Percentiles rank a stretch among this genome's conserved stretches.
Conservation (phyloP, 2,329 filamentous ascomycete genomes). For the Beauveria scarabaeidicola region DNA sequence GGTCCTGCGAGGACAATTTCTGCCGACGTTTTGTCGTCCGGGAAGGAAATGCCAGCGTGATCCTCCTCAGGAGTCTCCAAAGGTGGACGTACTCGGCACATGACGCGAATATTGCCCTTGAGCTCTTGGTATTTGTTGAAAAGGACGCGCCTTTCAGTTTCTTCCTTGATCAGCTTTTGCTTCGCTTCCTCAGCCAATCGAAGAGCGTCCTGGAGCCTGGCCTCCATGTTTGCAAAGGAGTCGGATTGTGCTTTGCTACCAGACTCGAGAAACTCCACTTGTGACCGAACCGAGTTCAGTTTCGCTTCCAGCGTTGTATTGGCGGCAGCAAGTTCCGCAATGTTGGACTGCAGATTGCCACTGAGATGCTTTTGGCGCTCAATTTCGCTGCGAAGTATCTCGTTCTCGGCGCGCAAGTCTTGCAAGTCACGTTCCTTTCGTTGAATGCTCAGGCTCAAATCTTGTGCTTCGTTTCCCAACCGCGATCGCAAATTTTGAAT, state of each 20-base stretch:
- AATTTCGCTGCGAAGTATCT: slow-evolving; percentile 40
- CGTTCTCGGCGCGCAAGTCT: slow-evolving; percentile 34
- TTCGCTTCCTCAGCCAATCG: slow-evolving; percentile 60
- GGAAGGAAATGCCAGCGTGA: slow-evolving; percentile 68
- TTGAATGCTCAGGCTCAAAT: slow-evolving; percentile 37
- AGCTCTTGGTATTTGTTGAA: slow-evolving; percentile 98
- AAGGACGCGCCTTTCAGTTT: slow-evolving; percentile 79
- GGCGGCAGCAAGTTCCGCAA: slow-evolving; percentile 52
- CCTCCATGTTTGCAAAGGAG: slow-evolving; percentile 73
- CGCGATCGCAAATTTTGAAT: slow-evolving; percentile 53
- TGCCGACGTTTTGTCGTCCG: slow-evolving; percentile 74
- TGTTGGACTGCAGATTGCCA: slow-evolving; percentile 38
- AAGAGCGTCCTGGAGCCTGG: slow-evolving; percentile 69
- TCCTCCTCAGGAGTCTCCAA: slow-evolving; percentile 51
- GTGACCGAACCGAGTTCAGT: slow-evolving; percentile 66
- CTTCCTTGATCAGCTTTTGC: slow-evolving; percentile 81
- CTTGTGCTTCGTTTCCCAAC: slow-evolving; percentile 43
- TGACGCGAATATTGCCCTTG: slow-evolving; percentile 96
- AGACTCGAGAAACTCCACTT: slow-evolving; percentile 83
- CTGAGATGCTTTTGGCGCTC: slow-evolving; percentile 58
- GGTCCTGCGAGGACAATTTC: slow-evolving; percentile 79
- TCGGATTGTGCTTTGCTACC: slow-evolving; percentile 84
- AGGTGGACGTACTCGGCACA: slow-evolving; percentile 85
- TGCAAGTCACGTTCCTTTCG: slow-evolving; percentile 48
- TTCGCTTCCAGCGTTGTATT: slow-evolving; percentile 64